phyloP scores from a whole-genome alignment of 257 asterid genomes.

The Fraxinus pennsylvanica region DNA sequence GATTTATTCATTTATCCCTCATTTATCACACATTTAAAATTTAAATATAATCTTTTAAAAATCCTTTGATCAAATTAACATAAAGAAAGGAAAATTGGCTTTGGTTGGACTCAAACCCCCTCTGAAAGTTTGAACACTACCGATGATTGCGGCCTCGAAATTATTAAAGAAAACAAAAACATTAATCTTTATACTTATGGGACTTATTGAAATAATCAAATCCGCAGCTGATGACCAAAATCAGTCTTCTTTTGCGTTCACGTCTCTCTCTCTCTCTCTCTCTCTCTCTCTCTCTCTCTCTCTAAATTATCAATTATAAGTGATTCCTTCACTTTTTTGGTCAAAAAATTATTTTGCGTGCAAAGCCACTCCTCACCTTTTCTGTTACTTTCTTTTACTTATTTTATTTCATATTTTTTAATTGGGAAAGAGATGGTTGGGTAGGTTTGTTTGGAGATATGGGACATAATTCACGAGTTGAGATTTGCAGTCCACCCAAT shows the following conservation, averaged over 20 bases:
- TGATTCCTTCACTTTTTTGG: conserved; percentile 11
- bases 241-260: conserved; percentile 48
- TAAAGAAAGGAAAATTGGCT: background rate
- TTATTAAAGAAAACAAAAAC: conserved; percentile 12
- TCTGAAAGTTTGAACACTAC: background rate
- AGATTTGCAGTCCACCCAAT: too few species aligned
- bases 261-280: conserved; percentile 25
- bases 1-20: too few species aligned
- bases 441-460: too few species aligned
- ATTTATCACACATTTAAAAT: too few species aligned
- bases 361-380: background rate
- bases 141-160: conserved; percentile 7
- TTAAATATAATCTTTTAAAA: too few species aligned
- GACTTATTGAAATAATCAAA: background rate
- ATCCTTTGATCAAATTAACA: too few species aligned
- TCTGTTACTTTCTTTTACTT: background rate
- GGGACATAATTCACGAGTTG: too few species aligned
- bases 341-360: background rate
- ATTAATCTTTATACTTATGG: background rate
- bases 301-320: background rate
- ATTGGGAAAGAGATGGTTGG: too few species aligned
- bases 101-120: background rate
- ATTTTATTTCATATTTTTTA: background rate
- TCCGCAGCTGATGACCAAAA: conserved; percentile 12
- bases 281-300: conserved; percentile 15